phyloP scores from a whole-genome alignment of 192 early-diverging fungal species.

The Phycomyces nitens region DNA sequence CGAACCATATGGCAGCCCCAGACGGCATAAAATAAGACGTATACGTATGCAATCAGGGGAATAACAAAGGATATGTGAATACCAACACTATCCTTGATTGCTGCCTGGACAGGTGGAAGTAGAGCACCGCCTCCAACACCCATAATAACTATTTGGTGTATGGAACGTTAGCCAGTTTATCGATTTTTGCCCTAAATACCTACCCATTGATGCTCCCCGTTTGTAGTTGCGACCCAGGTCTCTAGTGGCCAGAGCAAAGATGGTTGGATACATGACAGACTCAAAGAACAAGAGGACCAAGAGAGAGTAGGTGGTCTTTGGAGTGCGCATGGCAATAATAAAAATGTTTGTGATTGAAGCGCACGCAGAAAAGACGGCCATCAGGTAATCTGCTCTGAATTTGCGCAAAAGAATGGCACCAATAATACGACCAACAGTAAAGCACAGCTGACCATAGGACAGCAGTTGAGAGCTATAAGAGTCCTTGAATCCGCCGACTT shows the following conservation, averaged over 20 bases:
- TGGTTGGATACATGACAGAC: constrained; percentile 32
- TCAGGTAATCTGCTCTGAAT: constrained; percentile 16
- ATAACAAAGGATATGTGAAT: constrained; percentile 24
- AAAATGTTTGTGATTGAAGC: constrained; percentile 17
- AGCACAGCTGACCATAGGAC: constrained; percentile 21
- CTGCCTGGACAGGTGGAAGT: constrained; percentile 26
- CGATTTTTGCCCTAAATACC: too few relatives aligned
- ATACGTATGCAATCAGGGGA: constrained; percentile 14
- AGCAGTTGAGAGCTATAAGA: constrained; percentile 13
- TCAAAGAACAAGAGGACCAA: constrained; percentile 35
- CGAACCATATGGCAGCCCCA: constrained; percentile 15
- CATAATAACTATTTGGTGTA: constrained; percentile 19
- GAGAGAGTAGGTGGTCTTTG: constrained; percentile 21
- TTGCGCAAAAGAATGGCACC: constrained; percentile 22
- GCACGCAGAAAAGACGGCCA: constrained; percentile 15
- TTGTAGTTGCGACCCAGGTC: constrained; percentile 30
- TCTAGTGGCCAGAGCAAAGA: constrained; percentile 30
- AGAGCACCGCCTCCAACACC: constrained; percentile 30
- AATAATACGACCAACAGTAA: constrained; percentile 35
- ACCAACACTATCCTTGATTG: constrained; percentile 15
- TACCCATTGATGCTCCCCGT: constrained; percentile 24
- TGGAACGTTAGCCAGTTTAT: not conserved
- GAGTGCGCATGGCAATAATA: constrained; percentile 19
- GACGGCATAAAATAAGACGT: constrained; percentile 20
- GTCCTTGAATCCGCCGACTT: constrained; percentile 19